A percentile compares a stretch with the other conserved stretches of the same genome.
Evolutionary conservation across 768 basidiomycete genomes (phyloP).

Genomic region (Lentinula guzmanii): DNA sequence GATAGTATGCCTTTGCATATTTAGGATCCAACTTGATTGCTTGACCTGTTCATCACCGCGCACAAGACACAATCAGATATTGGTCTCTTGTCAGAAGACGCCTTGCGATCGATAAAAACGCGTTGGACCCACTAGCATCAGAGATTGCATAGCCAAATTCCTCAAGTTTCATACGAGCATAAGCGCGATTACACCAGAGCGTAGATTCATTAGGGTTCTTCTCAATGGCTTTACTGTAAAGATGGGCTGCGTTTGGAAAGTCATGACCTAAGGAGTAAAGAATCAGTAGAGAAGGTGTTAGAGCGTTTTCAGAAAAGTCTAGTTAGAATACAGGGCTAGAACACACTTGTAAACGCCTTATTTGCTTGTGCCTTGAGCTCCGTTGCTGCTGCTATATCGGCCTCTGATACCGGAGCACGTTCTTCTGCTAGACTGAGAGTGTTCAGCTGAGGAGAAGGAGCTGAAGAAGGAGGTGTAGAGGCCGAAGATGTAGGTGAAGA

Average conservation of each 20-base stretch:
- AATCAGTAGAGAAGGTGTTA: neutral
- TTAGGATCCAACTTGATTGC: slow-evolving; percentile 85
- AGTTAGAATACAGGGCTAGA: neutral
- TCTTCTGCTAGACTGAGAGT: slow-evolving; percentile 40
- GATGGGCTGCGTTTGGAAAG: slow-evolving; percentile 65
- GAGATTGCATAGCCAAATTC: slow-evolving; percentile 87
- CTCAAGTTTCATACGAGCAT: slow-evolving; percentile 87
- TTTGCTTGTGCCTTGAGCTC: slow-evolving; percentile 83
- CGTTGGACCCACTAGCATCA: slow-evolving; percentile 67
- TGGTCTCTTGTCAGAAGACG: neutral
- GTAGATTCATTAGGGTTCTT: slow-evolving; percentile 86
- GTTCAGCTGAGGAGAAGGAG: slow-evolving; percentile 54
- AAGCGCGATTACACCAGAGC: slow-evolving; percentile 92
- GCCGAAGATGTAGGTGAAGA: slow-evolving; percentile 34
- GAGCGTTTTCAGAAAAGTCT: neutral
- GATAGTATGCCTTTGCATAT: slow-evolving; percentile 87
- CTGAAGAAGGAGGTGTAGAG: slow-evolving; percentile 49
- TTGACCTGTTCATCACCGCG: slow-evolving; percentile 41
- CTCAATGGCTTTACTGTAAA: slow-evolving; percentile 83
- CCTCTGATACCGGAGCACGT: slow-evolving; percentile 48
- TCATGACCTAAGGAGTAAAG: slow-evolving; percentile 45
- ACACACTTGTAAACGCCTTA: slow-evolving; percentile 70
- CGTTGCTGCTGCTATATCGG: slow-evolving; percentile 62
- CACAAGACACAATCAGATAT: neutral
- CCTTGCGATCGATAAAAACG: neutral